Percentiles rank a stretch among this genome's conserved stretches.
These are phyloP conservation scores for Hanseniaspora valbyensis DNA, from an alignment of 805 yeast species.

Conservation along the genomic window DNA sequence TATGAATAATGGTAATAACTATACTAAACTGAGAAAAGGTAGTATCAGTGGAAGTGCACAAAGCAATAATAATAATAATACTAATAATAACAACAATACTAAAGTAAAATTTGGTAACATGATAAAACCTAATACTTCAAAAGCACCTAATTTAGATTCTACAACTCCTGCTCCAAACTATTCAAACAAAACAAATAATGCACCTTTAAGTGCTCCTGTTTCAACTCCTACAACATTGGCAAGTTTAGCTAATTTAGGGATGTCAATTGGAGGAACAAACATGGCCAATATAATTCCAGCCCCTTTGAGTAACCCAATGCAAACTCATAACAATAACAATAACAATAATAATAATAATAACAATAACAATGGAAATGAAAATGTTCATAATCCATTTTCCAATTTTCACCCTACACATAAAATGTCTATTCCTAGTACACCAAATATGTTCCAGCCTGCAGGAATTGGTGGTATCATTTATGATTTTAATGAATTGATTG, in stretches of 20 bases:
- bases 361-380: slow-evolving; percentile 22
- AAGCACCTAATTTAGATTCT: background rate
- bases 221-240: slow-evolving; percentile 9
- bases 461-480: slow-evolving; percentile 28
- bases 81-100: too few relatives aligned
- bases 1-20: background rate
- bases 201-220: background rate
- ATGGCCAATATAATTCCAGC: slow-evolving; percentile 18
- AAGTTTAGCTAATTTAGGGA: slow-evolving; percentile 3
- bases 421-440: slow-evolving; percentile 17
- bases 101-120: background rate
- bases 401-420: slow-evolving; percentile 17
- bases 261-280: slow-evolving; percentile 15
- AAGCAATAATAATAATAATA: too few relatives aligned
- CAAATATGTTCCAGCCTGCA: slow-evolving; percentile 24
- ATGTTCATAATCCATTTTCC: slow-evolving; percentile 16
- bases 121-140: background rate
- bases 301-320: slow-evolving; percentile 19
- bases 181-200: background rate
- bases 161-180: background rate
- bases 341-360: slow-evolving; percentile 21
- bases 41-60: background rate
- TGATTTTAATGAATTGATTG: slow-evolving; percentile 25
- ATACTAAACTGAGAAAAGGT: background rate
- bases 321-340: background rate